These are phyloP conservation scores for Nemania abortiva DNA, from an alignment of 2,329 filamentous ascomycete genomes.

Conservation along the genomic window DNA sequence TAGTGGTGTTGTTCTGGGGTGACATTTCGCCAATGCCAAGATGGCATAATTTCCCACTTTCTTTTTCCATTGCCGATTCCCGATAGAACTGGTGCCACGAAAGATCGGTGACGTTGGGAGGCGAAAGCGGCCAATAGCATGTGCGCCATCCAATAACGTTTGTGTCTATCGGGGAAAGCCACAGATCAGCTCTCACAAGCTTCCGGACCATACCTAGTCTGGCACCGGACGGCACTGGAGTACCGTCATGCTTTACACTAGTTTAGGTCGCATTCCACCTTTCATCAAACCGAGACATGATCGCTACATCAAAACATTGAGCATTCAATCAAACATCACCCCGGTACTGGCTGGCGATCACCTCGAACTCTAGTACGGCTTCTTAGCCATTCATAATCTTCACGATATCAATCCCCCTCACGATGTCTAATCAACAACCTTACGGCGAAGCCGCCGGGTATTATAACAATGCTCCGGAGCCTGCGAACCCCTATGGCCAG, in stretches of 20 bases:
- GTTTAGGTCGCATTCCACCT: constrained; percentile 33
- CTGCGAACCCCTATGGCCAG: constrained; percentile 37
- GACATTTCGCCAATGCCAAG: constrained; percentile 15
- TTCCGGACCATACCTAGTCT: constrained; percentile 11
- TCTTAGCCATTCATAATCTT: constrained; percentile 2
- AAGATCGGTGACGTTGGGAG: constrained; percentile 34
- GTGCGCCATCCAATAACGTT: constrained; percentile 25
- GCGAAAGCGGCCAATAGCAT: constrained; percentile 27
- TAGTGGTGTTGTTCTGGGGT: constrained; percentile 3
- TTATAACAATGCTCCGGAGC: constrained; percentile 41
- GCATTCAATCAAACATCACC: constrained; percentile 1
- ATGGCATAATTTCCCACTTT: constrained; percentile 23
- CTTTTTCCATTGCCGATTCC: constrained; percentile 21
- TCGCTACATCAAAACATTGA: constrained; percentile 30
- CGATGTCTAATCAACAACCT: constrained; percentile 36
- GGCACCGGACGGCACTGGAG: constrained; percentile 10
- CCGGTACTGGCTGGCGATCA: constrained; percentile 2
- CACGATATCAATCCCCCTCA: not conserved
- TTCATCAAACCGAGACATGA: constrained; percentile 25
- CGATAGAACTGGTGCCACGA: constrained; percentile 22
- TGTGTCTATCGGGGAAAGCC: constrained; percentile 21
- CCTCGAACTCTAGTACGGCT: not conserved
- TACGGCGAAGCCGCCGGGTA: constrained; percentile 45
- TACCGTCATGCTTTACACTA: constrained; percentile 11
- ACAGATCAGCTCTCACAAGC: constrained; percentile 25